phyloP scores from a whole-genome alignment of 495 filamentous ascomycete genomes.

The Pyronema omphalodes region DNA sequence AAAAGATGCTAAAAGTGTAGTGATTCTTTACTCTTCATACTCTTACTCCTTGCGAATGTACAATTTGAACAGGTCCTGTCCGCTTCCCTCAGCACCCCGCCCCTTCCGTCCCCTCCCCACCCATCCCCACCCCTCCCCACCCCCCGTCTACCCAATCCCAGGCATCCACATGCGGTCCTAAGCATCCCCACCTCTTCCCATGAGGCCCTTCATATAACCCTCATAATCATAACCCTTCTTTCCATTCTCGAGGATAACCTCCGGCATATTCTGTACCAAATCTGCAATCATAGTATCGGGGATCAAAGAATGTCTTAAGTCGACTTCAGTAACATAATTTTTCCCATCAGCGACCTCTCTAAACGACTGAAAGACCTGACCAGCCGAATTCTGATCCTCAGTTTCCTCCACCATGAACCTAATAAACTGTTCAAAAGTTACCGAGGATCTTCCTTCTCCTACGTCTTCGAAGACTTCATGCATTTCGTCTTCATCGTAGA shows the following conservation, averaged over 20 bases:
- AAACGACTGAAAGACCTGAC: conserved; percentile 95
- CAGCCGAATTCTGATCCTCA: conserved; percentile 94
- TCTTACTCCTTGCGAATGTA: too few species aligned
- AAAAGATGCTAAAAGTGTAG: too few species aligned
- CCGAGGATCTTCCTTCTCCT: conserved; percentile 51
- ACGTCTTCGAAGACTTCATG: conserved; percentile 71
- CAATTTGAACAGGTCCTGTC: too few species aligned
- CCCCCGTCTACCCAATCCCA: too few species aligned
- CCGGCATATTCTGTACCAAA: conserved; percentile 67
- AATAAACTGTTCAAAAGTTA: conserved; percentile 97
- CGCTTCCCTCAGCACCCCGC: too few species aligned
- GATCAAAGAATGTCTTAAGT: conserved; percentile 81
- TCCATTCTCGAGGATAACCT: conserved; percentile 16
- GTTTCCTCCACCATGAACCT: conserved; percentile 97
- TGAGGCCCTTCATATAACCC: conserved; percentile 23
- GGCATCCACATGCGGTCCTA: too few species aligned
- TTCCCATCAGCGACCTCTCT: conserved; percentile 94
- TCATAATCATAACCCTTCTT: conserved; percentile 23
- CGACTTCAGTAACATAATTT: conserved; percentile 93
- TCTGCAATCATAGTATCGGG: conserved; percentile 92
- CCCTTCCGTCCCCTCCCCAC: too few species aligned
- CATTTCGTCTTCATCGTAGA: conserved; percentile 94
- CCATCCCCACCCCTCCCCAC: too few species aligned
- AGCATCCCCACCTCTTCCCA: not conserved
- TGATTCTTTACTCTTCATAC: too few species aligned